Conservation (phyloP, 2,329 filamentous ascomycete species). For the Orbilia quercus region DNA sequence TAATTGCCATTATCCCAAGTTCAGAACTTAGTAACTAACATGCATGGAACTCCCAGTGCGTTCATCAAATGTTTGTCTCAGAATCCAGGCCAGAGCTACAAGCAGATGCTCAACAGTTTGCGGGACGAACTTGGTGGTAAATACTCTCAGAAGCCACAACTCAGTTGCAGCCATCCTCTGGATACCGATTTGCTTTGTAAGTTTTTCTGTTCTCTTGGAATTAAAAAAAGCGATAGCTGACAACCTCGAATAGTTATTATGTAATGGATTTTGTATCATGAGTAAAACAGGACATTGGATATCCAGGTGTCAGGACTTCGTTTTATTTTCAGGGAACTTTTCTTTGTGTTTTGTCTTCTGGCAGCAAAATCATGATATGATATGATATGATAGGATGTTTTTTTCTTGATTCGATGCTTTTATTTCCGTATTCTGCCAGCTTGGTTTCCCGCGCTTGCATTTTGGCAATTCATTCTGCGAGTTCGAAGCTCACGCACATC, state of each 20-base stretch:
- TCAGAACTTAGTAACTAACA: slow-evolving; percentile 10
- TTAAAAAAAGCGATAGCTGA: slow-evolving; percentile 7
- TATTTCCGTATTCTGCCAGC: too few relatives aligned
- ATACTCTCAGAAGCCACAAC: slow-evolving; percentile 54
- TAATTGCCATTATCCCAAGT: neutral
- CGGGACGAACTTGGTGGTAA: slow-evolving; percentile 54
- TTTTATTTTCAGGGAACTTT: slow-evolving; percentile 16
- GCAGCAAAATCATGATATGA: slow-evolving; percentile 1
- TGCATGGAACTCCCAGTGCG: slow-evolving; percentile 18
- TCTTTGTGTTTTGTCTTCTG: neutral
- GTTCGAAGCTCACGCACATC: neutral
- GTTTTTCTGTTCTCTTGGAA: neutral
- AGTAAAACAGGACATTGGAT: slow-evolving; percentile 12
- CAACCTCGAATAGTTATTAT: slow-evolving; percentile 35
- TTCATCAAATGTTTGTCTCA: slow-evolving; percentile 52
- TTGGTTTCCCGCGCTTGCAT: too few relatives aligned
- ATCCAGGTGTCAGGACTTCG: slow-evolving; percentile 29
- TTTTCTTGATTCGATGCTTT: too few relatives aligned
- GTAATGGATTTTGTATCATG: slow-evolving; percentile 42
- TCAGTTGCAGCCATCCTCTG: slow-evolving; percentile 55
- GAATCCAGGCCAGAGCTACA: slow-evolving; percentile 50
- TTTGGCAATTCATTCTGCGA: neutral
- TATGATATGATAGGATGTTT: too few relatives aligned
- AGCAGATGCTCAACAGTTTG: slow-evolving; percentile 56
- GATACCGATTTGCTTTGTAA: slow-evolving; percentile 56